Conservation (phyloP, 257 asterid genomes). For the Solanum lycopersicoides region DNA sequence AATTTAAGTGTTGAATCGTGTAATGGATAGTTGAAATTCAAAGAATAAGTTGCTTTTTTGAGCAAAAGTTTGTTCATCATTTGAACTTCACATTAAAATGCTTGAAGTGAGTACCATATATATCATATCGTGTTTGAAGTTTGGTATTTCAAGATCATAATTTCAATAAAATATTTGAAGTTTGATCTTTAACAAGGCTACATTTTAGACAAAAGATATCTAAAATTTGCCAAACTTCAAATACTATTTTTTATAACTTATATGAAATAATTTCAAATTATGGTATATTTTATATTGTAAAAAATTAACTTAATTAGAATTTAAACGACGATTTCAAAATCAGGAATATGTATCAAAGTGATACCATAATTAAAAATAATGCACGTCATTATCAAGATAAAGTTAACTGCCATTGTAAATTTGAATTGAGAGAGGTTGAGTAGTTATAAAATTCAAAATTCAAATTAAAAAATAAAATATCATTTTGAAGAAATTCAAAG, state of each 20-base stretch:
- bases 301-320: not conserved
- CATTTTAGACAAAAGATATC: not conserved
- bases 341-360: not conserved
- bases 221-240: not conserved
- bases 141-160: not conserved
- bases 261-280: not conserved
- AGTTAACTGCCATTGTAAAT: not conserved
- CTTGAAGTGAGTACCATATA: not conserved
- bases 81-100: rapidly evolving
- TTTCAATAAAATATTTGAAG: not conserved
- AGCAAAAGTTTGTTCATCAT: not conserved
- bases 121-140: not conserved
- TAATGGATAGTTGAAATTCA: not conserved
- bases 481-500: not conserved
- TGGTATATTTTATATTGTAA: not conserved
- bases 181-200: not conserved
- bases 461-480: not conserved
- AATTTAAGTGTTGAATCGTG: not conserved
- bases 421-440: not conserved
- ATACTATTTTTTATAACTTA: not conserved
- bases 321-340: not conserved
- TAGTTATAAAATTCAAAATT: not conserved
- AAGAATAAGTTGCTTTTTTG: not conserved
- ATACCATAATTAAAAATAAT: not conserved
- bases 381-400: not conserved